These are phyloP conservation scores for Dalbergia oliveri DNA, from an alignment of 306 rosid genomes.

Conservation along the genomic window DNA sequence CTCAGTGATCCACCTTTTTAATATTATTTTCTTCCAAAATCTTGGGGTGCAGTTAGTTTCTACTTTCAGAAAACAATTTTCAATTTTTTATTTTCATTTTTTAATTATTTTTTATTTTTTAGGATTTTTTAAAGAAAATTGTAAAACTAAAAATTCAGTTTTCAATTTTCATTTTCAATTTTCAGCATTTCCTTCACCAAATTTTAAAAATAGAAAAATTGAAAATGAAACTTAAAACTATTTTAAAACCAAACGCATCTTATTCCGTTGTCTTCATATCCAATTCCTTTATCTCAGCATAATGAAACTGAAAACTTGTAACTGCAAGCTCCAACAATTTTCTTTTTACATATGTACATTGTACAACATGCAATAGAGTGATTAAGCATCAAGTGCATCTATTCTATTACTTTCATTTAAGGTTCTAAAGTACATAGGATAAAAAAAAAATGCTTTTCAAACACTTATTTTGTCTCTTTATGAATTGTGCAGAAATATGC, in stretches of 20 bases:
- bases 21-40: slow-evolving; percentile 26
- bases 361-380: slow-evolving; percentile 21
- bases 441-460: neutral
- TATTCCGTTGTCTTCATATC: neutral
- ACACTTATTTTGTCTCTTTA: slow-evolving; percentile 38
- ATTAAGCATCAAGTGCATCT: slow-evolving; percentile 19
- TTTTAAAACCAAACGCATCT: too few relatives aligned
- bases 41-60: neutral
- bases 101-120: too few relatives aligned
- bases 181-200: too few relatives aligned
- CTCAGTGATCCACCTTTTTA: neutral
- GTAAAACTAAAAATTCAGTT: too few relatives aligned
- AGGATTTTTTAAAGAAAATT: too few relatives aligned
- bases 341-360: neutral
- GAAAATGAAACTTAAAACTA: too few relatives aligned
- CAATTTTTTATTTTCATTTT: too few relatives aligned
- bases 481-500: slow-evolving; percentile 83
- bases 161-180: too few relatives aligned
- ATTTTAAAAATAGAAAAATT: too few relatives aligned
- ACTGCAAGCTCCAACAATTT: slow-evolving; percentile 36
- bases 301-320: slow-evolving; percentile 25
- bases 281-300: slow-evolving; percentile 29
- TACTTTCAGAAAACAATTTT: too few relatives aligned
- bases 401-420: slow-evolving; percentile 15
- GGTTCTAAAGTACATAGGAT: neutral